phyloP scores from a whole-genome alignment of 495 filamentous ascomycete species.

The Neurospora hispaniola region DNA sequence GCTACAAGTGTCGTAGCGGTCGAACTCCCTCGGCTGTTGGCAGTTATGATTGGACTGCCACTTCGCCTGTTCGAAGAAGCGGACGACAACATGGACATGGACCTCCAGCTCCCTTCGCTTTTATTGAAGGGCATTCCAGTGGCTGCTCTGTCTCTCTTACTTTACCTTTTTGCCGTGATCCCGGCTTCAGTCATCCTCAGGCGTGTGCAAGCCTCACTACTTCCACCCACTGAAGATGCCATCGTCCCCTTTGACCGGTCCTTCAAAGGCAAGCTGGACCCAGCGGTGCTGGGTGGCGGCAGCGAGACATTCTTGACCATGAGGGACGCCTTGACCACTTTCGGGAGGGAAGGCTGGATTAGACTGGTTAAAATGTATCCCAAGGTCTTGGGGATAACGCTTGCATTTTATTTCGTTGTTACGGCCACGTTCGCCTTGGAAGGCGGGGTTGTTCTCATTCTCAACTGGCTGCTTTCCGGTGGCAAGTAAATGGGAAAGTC shows the following conservation, averaged over 20 bases:
- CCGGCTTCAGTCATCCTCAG: constrained; percentile 33
- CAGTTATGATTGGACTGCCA: constrained; percentile 19
- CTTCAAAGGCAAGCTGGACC: constrained; percentile 37
- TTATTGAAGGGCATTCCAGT: constrained; percentile 25
- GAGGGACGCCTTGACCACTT: constrained; percentile 59
- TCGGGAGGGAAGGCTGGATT: constrained; percentile 53
- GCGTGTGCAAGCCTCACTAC: constrained; percentile 41
- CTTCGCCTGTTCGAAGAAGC: constrained; percentile 5
- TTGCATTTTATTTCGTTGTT: constrained; percentile 40
- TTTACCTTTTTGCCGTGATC: constrained; percentile 27
- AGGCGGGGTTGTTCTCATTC: neutral
- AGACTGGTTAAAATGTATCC: constrained; percentile 56
- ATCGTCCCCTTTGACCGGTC: constrained; percentile 43
- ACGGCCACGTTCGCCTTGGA: constrained; percentile 28
- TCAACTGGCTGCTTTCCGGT: neutral
- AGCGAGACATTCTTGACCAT: constrained; percentile 48
- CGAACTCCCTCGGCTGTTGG: constrained; percentile 18
- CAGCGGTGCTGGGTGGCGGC: constrained; percentile 56
- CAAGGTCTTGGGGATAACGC: constrained; percentile 42
- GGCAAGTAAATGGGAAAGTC: neutral
- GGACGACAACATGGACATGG: constrained; percentile 4
- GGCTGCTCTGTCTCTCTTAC: constrained; percentile 12
- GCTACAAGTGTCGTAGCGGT: constrained; percentile 16
- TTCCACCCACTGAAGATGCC: constrained; percentile 37
- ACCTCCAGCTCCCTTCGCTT: constrained; percentile 3